Evolutionary conservation across 306 rosid species (phyloP), one percentile per base, ranked within the genome.

Genomic region (Arachis stenosperma): DNA sequence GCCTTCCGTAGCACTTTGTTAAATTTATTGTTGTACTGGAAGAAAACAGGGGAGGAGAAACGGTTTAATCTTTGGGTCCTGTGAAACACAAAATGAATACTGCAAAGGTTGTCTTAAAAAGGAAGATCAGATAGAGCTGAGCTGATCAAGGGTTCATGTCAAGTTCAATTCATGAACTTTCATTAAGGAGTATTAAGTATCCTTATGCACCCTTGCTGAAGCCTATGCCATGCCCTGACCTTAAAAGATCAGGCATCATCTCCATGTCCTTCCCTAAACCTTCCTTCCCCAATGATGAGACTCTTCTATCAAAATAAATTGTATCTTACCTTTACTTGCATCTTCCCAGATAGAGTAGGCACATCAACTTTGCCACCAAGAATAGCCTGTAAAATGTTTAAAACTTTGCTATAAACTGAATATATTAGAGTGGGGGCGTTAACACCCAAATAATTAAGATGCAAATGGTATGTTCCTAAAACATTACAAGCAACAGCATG

Each of bases 281-380:
- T 67, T 50, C 54, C 10, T 68, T 42, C 17, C 50, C 69, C 42
- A 29, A 12, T 4, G n/a, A 17, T 0, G 9, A 6, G 11, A 46
- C 12, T 65, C 22, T 55, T 66, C 43, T 59, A 29, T 67, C 33
- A 71, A 67, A 39, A 73, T 52, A 76, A 71, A 74, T 67, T 75
- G 65, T 7, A 50, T 56, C 80, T 81, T 89, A 94, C 99, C 50
- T 91, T 82, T 70, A 94, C 72, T 85, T 83, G 83, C 37, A 30
- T 77, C 83, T 81, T 89, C 86, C 97, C 99, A 1, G 85, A 83
- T 75, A 94, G 82, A 67, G 97, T 91, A 58, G 96, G 99, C 54
- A 94, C 96, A 73, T 89, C 95, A 75, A 91, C 93, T 82, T 81
- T 79, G 63, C 97, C 97, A 55, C 99, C 99, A 79, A 94, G 90